phyloP scores from a whole-genome alignment of 768 basidiomycete genomes.

The Psilocybe azurescens region DNA sequence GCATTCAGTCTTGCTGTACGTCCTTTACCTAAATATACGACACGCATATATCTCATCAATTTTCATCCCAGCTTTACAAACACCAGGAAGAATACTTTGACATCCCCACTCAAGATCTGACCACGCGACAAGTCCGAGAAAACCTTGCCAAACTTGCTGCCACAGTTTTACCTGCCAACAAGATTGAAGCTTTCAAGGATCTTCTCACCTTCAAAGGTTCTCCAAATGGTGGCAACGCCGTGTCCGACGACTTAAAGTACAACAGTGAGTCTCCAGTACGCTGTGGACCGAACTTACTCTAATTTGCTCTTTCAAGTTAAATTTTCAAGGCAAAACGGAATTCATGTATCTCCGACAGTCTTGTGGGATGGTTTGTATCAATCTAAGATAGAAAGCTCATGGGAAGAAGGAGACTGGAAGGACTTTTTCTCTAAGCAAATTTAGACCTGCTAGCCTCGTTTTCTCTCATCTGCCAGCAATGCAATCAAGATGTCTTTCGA shows the following conservation, averaged over 20 bases:
- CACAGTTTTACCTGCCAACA: constrained; percentile 53
- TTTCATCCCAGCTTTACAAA: constrained; percentile 67
- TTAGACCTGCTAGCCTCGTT: not conserved
- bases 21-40: not conserved
- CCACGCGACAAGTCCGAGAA: constrained; percentile 74
- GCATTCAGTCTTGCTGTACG: constrained; percentile 69
- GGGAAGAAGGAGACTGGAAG: constrained; percentile 83
- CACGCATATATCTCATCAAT: not conserved
- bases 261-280: constrained; percentile 57
- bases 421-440: constrained; percentile 73
- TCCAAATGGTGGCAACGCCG: constrained; percentile 81
- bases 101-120: constrained; percentile 67
- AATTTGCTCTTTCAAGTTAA: constrained; percentile 61
- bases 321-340: constrained; percentile 86
- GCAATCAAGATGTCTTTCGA: not conserved
- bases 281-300: not conserved
- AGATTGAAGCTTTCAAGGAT: constrained; percentile 60
- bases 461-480: not conserved
- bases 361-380: constrained; percentile 80
- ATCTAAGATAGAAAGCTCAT: constrained; percentile 77
- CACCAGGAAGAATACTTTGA: constrained; percentile 82
- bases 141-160: constrained; percentile 69
- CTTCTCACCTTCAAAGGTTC: constrained; percentile 63
- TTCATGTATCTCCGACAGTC: constrained; percentile 89
- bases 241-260: constrained; percentile 89